Percentiles rank a stretch among this genome's conserved stretches.
These are phyloP conservation scores for Botrytis medusae DNA, from an alignment of 2,329 filamentous ascomycete species.

Conservation along the genomic window DNA sequence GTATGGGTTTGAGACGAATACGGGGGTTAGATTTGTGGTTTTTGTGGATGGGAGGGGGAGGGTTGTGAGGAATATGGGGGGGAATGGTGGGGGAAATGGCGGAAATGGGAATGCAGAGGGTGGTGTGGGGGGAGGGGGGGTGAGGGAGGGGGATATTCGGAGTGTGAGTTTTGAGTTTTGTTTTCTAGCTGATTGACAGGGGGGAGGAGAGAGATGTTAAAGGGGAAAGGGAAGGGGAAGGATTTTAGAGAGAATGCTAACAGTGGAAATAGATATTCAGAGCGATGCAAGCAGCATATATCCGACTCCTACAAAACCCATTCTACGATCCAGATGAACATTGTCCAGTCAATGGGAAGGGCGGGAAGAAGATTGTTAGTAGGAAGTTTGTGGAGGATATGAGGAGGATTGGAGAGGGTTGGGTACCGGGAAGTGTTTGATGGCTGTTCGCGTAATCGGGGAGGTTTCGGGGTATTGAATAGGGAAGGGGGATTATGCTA, in stretches of 20 bases:
- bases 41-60: conserved; percentile 88
- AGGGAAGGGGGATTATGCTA: neutral
- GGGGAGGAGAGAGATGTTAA: neutral
- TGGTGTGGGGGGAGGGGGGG: conserved; percentile 45
- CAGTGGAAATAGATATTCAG: conserved; percentile 65
- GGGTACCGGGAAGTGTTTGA: conserved; percentile 67
- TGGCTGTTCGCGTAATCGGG: neutral
- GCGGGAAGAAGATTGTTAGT: conserved; percentile 74
- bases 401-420: conserved; percentile 78
- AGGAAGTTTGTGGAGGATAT: conserved; percentile 79
- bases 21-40: conserved; percentile 84
- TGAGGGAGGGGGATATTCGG: conserved; percentile 73
- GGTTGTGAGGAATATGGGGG: conserved; percentile 28
- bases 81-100: conserved; percentile 41
- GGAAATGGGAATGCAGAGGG: conserved; percentile 70
- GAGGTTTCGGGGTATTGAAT: neutral
- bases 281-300: conserved; percentile 90
- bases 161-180: conserved; percentile 13
- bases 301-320: conserved; percentile 84
- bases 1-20: conserved; percentile 97
- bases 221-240: neutral
- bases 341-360: conserved; percentile 55
- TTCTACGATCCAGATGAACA: conserved; percentile 92
- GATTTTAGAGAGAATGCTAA: neutral
- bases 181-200: neutral